A percentile compares a stretch with the other conserved stretches of the same genome.
Evolutionary conservation across 2,329 filamentous ascomycete species (phyloP).

Genomic region (Simplicillium aogashimaense): DNA sequence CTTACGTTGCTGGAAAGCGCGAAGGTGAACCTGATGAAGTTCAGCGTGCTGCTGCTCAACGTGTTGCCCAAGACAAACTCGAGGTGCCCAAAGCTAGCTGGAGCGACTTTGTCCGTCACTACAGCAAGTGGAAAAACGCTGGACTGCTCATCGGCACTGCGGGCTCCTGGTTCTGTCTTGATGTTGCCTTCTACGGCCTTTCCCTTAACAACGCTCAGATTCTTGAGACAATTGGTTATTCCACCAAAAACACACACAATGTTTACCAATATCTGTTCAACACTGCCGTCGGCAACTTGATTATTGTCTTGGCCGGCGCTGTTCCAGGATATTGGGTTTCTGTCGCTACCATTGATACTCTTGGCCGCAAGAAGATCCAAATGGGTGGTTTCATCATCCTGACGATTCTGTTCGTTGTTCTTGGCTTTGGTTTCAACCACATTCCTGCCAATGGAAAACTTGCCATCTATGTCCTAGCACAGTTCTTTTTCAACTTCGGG

Average conservation of each 20-base stretch:
- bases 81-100: slow-evolving; percentile 61
- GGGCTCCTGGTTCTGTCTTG: slow-evolving; percentile 73
- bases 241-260: slow-evolving; percentile 31
- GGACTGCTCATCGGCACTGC: slow-evolving; percentile 69
- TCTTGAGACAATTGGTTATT: slow-evolving; percentile 62
- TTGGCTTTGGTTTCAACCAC: slow-evolving; percentile 52
- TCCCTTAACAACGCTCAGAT: slow-evolving; percentile 70
- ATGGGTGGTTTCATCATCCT: slow-evolving; percentile 51
- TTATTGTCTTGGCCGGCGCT: slow-evolving; percentile 67
- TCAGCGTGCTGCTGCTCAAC: slow-evolving; percentile 46
- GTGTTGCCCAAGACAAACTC: slow-evolving; percentile 42
- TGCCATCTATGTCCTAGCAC: slow-evolving; percentile 44
- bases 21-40: slow-evolving; percentile 60
- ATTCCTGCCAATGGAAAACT: slow-evolving; percentile 42
- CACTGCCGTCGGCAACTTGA: slow-evolving; percentile 68
- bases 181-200: slow-evolving; percentile 54
- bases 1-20: slow-evolving; percentile 58
- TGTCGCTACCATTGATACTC: slow-evolving; percentile 60
- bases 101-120: slow-evolving; percentile 62
- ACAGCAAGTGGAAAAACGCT: slow-evolving; percentile 59
- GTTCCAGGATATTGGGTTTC: slow-evolving; percentile 79
- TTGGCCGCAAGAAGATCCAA: slow-evolving; percentile 73
- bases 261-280: slow-evolving; percentile 64
- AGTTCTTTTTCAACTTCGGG: slow-evolving; percentile 51
- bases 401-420: slow-evolving; percentile 50